Conservation (phyloP, 2,329 filamentous ascomycete genomes). For the Acephala macrosclerotiorum region DNA sequence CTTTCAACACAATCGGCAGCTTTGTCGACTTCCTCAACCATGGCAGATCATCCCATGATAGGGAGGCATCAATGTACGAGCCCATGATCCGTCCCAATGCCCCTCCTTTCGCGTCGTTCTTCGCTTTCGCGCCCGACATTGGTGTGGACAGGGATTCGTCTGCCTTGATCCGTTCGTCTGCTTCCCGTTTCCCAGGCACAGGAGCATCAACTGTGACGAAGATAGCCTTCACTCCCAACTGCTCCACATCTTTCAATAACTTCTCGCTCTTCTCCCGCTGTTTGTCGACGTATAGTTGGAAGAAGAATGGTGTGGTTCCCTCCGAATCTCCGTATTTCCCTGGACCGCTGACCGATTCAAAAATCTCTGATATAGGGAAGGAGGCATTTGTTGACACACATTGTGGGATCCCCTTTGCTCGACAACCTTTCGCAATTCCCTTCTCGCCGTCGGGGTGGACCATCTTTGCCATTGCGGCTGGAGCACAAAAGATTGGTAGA, state of each 20-base stretch:
- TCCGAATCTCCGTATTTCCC: conserved; percentile 33
- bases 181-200: conserved; percentile 61
- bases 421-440: conserved; percentile 61
- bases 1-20: conserved; percentile 70
- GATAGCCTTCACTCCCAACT: conserved; percentile 57
- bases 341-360: conserved; percentile 39
- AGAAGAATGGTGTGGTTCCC: conserved; percentile 50
- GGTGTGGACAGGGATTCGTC: conserved; percentile 56
- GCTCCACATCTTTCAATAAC: conserved; percentile 55
- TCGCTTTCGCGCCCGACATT: conserved; percentile 56
- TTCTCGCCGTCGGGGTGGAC: conserved; percentile 71
- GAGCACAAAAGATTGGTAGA: conserved; percentile 68
- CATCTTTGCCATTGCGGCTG: conserved; percentile 69
- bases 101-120: conserved; percentile 61
- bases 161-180: conserved; percentile 53
- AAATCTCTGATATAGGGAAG: conserved; percentile 62
- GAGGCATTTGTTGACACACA: conserved; percentile 68
- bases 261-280: conserved; percentile 58
- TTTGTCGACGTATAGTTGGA: conserved; percentile 69
- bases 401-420: conserved; percentile 60
- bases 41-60: conserved; percentile 69
- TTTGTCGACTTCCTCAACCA: conserved; percentile 67
- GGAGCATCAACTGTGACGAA: conserved; percentile 67
- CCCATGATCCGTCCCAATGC: conserved; percentile 63
- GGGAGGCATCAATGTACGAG: conserved; percentile 61